phyloP scores from a whole-genome alignment of 345 rosid genomes.

The Sonneratia alba region DNA sequence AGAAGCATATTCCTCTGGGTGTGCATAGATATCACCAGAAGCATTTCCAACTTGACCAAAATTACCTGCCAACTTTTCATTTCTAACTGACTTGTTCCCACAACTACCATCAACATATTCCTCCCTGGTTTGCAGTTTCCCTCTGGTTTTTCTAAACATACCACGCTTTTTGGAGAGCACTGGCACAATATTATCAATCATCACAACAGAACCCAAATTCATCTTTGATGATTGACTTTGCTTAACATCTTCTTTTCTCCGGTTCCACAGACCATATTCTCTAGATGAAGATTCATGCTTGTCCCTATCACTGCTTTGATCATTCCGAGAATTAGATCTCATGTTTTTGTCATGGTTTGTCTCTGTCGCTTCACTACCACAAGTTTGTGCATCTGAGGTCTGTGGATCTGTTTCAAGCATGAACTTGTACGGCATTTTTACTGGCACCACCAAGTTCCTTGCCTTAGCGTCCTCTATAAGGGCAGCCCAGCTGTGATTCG shows the following conservation, averaged over 20 bases:
- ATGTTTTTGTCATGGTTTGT: constrained; percentile 19
- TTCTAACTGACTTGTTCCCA: constrained; percentile 3
- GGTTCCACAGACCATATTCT: constrained; percentile 18
- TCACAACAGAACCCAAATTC: constrained; percentile 21
- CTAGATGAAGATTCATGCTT: constrained; percentile 15
- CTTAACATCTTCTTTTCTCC: constrained; percentile 25
- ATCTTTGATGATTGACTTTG: constrained; percentile 12
- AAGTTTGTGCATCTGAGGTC: constrained; percentile 18
- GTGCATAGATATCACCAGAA: constrained; percentile 12
- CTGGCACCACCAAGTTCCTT: constrained; percentile 55
- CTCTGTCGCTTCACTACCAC: constrained; percentile 14
- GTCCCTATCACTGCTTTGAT: neutral
- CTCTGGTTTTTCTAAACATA: constrained; percentile 16
- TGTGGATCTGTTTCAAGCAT: constrained; percentile 25
- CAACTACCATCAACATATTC: constrained; percentile 13
- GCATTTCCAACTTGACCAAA: constrained; percentile 12
- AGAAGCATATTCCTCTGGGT: constrained; percentile 8
- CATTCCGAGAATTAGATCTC: constrained; percentile 7
- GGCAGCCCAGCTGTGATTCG: constrained; percentile 71
- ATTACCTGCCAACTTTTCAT: constrained; percentile 8
- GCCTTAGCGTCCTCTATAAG: constrained; percentile 77
- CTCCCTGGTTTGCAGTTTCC: constrained; percentile 20
- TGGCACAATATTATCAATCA: constrained; percentile 17
- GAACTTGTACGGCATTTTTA: constrained; percentile 45
- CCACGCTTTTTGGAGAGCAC: constrained; percentile 13